These are phyloP conservation scores for Botrytis paeoniae DNA, from an alignment of 2,329 filamentous ascomycete species.

Conservation along the genomic window DNA sequence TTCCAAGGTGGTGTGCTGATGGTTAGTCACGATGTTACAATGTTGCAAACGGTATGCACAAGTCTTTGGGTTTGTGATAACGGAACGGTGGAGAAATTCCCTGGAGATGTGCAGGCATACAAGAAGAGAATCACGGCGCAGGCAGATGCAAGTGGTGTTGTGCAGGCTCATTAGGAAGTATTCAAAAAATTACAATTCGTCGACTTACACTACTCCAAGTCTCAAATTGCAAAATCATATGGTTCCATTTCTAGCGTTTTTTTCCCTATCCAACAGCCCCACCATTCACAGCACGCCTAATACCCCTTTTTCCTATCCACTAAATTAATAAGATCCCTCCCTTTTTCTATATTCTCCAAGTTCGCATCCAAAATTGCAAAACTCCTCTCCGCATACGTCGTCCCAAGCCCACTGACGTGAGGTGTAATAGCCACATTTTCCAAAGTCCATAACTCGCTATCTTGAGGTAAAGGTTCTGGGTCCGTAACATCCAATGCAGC, in stretches of 20 bases:
- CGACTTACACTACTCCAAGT: background rate
- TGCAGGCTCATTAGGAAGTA: constrained; percentile 31
- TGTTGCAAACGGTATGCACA: constrained; percentile 93
- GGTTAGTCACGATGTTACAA: constrained; percentile 98
- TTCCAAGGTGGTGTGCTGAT: constrained; percentile 96
- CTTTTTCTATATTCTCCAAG: constrained; percentile 50
- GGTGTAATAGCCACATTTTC: constrained; percentile 62
- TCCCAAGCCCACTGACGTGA: constrained; percentile 57
- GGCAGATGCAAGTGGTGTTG: constrained; percentile 84
- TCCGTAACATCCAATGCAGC: constrained; percentile 67
- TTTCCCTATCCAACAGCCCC: background rate
- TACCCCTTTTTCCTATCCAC: constrained; percentile 61
- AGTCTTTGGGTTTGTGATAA: constrained; percentile 95
- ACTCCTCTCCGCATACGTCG: constrained; percentile 53
- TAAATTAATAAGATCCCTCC: constrained; percentile 57
- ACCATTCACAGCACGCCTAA: constrained; percentile 36
- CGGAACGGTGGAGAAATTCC: constrained; percentile 93
- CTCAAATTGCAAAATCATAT: background rate
- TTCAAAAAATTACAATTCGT: background rate
- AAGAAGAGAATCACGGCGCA: constrained; percentile 94
- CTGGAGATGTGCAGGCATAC: constrained; percentile 91
- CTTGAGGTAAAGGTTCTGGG: constrained; percentile 60
- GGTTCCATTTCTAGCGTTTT: background rate
- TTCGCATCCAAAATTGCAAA: constrained; percentile 59
- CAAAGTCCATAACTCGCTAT: constrained; percentile 60